Percentiles rank a stretch among this genome's conserved stretches.
Evolutionary conservation across 169 alveolate genomes (phyloP).

Genomic region (Perkinsus olseni): DNA sequence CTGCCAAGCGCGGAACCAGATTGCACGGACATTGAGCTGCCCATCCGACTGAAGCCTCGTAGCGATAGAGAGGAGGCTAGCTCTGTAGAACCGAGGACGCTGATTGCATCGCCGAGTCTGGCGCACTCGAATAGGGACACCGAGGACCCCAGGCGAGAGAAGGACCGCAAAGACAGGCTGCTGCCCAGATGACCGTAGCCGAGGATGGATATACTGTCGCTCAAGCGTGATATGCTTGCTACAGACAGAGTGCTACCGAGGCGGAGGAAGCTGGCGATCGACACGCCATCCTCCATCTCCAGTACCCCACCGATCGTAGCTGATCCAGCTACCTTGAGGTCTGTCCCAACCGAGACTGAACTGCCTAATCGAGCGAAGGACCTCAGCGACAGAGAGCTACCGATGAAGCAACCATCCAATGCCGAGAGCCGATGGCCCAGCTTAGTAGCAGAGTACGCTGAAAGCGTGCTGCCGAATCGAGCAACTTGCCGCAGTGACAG

Average conservation of each 20-base stretch:
- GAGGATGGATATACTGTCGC: neutral
- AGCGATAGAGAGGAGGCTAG: neutral
- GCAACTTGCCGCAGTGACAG: neutral
- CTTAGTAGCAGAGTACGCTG: neutral
- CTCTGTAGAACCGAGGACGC: neutral
- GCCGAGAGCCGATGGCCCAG: neutral
- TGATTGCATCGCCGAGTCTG: neutral
- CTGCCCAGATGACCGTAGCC: neutral
- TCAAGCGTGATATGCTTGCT: neutral
- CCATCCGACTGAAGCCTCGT: neutral
- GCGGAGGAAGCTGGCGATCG: neutral
- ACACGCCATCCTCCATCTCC: neutral
- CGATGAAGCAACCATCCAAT: conserved; percentile 3
- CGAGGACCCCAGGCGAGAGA: neutral
- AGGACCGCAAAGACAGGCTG: neutral
- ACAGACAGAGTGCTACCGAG: neutral
- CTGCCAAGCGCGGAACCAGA: neutral
- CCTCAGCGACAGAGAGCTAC: neutral
- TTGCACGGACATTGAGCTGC: conserved; percentile 1
- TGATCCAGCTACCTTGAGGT: neutral
- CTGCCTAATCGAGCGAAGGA: conserved; percentile 2
- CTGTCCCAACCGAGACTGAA: neutral
- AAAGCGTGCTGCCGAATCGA: neutral
- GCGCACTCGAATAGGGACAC: neutral
- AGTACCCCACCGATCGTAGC: neutral